Evolutionary conservation across 495 filamentous ascomycete species (phyloP), one percentile per base, ranked within the genome.

Genomic region (Podospora tetraspora): DNA sequence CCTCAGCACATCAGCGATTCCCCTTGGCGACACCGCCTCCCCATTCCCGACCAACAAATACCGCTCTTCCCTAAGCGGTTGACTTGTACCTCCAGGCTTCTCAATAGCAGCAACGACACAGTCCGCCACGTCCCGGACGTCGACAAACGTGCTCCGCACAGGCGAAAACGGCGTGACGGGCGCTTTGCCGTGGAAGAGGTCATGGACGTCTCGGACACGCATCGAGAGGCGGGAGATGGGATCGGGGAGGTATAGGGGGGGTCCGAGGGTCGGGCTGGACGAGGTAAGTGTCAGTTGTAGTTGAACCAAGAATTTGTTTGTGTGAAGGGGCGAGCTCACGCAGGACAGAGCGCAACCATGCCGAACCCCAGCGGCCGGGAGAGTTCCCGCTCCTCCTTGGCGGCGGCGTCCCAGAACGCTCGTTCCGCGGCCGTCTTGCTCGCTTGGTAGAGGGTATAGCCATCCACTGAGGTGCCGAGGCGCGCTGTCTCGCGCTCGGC

Each of bases 41-140:
- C 8, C 27, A 52, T 65, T 32, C 3, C 66, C 71, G 0, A 75
- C 71, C 10, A 72, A 64, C 12, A 76, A 61, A 62, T 74, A 79
- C 19, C 79, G 74, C 21, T 79, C 72, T 11, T 69, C 70, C 69
- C 7, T 37, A 0, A 16, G 1, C 19, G 21, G 30, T 19, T 22
- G 62, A 43, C 16, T 71, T 57, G 30, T 0, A 32, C 23, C 43
- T 2, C 21, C 4, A n/a, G 72, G 66, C 58, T 72, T 64, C 25
- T 68, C 59, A 0, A 72, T 69, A 13, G 76, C 72, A 67, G 70
- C 74, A 10, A 79, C 52, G 32, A 79, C 69, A 61, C 79, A 65
- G 19, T 77, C 76, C 21, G 77, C 79, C 12, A 79, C 75, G 63
- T 79, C 79, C 8, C 78, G 65, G 13, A 81, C 69, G 64, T 80